Evolutionary conservation across 2,329 filamentous ascomycete genomes (phyloP), one percentile per base, ranked within the genome.

Genomic region (Ophiostoma triangulosporum): DNA sequence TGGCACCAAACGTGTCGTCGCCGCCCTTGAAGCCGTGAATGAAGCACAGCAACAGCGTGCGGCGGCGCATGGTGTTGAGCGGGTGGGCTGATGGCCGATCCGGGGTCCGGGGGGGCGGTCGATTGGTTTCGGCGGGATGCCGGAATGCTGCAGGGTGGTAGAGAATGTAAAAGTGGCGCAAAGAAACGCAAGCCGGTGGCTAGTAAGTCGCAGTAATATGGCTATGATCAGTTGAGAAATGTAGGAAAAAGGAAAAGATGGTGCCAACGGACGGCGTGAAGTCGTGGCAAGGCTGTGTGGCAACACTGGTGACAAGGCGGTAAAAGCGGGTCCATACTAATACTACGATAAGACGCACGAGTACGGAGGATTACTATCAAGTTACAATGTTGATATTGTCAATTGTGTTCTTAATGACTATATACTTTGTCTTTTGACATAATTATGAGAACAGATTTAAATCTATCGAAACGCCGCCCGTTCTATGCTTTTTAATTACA

Each of bases 21-120:
- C 77, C 83, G 62, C 87, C 87, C 82, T 93, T 88, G 78, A 94
- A 94, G 65, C 88, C 88, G 68, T 94, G 88, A 57, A 93, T 87
- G 67, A 93, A 93, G 64, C 85, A 86, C 56, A 94, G 70, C 36
- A 94, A 69, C 35, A 94, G 69, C 55, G 86, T 93, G 70, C 87
- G 89, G 70, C 87, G 89, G 73, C 84, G 86, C 78, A 83, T 83
- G 4, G 45, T 9, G 6, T 31, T 15, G 40, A 15, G 40, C 26
- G 27, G 24, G 12, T 45, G 24, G n/a, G 11, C 5, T 27, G n/a
- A 5, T n/a, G 43, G n/a, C n/a, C n/a, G n/a, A n/a, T n/a, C n/a
- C n/a, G n/a, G n/a, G n/a, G n/a, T n/a, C n/a, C n/a, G 36, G 12
- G 36, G 17, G 6, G 38, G 5, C 17, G 14, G 43, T 6, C 15